A percentile compares a stretch with the other conserved stretches of the same genome.
Conservation (phyloP, 192 early-diverging fungal species). For the Entomortierella parvispora region DNA sequence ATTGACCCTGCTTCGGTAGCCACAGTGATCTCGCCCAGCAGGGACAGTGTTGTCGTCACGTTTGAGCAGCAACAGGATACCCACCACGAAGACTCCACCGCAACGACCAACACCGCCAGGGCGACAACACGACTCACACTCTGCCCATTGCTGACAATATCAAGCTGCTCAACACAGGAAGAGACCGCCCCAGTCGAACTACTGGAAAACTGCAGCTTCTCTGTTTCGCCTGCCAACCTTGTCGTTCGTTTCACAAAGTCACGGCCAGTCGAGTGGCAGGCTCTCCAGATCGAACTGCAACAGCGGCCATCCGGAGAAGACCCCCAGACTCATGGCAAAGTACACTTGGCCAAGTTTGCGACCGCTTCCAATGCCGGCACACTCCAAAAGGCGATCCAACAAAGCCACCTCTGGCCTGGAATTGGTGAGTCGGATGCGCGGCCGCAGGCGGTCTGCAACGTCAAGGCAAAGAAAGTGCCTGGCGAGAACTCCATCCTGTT, state of each 20-base stretch:
- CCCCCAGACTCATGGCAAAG: no score
- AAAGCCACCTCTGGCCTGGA: slow-evolving; percentile 14
- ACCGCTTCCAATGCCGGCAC: background rate
- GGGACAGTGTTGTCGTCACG: background rate
- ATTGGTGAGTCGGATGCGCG: no score
- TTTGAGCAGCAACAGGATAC: no score
- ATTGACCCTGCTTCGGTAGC: slow-evolving; percentile 23
- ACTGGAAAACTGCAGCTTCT: slow-evolving; percentile 13
- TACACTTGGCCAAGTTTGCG: slow-evolving; percentile 14
- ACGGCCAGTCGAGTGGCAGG: slow-evolving; percentile 22
- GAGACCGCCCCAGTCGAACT: slow-evolving; percentile 1
- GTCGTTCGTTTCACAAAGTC: slow-evolving; percentile 26
- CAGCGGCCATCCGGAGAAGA: no score
- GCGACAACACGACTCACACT: background rate
- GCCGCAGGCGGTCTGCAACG: slow-evolving; percentile 24
- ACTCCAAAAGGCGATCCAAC: slow-evolving; percentile 12
- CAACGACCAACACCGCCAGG: background rate
- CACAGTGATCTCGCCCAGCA: background rate
- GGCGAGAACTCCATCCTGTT: slow-evolving; percentile 26
- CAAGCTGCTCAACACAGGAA: background rate
- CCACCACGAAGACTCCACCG: no score
- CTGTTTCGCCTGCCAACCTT: slow-evolving; percentile 15
- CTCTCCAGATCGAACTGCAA: slow-evolving; percentile 1
- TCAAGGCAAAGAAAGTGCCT: slow-evolving; percentile 28
- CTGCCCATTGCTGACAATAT: background rate